phyloP scores from a whole-genome alignment of 2,329 filamentous ascomycete genomes.

The Diplodia mutila region DNA sequence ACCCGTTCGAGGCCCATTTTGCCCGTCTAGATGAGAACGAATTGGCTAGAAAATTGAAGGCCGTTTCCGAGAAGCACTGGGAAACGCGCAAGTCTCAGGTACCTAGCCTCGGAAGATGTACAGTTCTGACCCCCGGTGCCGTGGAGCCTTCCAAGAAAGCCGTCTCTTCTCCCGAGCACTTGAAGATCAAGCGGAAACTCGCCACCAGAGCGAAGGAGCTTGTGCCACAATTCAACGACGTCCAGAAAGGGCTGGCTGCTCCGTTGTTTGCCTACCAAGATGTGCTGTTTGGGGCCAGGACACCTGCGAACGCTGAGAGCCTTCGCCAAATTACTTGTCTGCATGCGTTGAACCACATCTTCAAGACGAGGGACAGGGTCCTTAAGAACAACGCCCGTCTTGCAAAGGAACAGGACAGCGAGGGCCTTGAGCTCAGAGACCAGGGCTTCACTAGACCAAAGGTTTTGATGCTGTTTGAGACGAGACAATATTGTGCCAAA shows the following conservation, averaged over 20 bases:
- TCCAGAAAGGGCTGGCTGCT: slow-evolving; percentile 69
- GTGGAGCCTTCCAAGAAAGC: slow-evolving; percentile 29
- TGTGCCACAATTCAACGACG: slow-evolving; percentile 58
- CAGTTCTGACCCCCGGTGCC: slow-evolving; percentile 35
- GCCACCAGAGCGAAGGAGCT: slow-evolving; percentile 37
- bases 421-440: slow-evolving; percentile 75
- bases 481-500: slow-evolving; percentile 80
- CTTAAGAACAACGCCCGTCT: slow-evolving; percentile 89
- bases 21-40: slow-evolving; percentile 66
- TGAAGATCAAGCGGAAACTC: slow-evolving; percentile 41
- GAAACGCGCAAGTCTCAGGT: slow-evolving; percentile 43
- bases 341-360: slow-evolving; percentile 87
- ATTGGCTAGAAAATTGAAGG: slow-evolving; percentile 56
- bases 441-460: slow-evolving; percentile 97
- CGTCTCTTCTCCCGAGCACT: slow-evolving; percentile 34
- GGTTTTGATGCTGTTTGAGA: slow-evolving; percentile 86
- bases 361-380: slow-evolving; percentile 89
- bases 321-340: slow-evolving; percentile 75
- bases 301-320: slow-evolving; percentile 66
- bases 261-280: slow-evolving; percentile 83
- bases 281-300: slow-evolving; percentile 74
- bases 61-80: slow-evolving; percentile 56
- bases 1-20: slow-evolving; percentile 85
- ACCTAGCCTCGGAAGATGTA: slow-evolving; percentile 34
- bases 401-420: slow-evolving; percentile 64